Percentiles rank a stretch among this genome's conserved stretches.
phyloP scores from a whole-genome alignment of 2,329 filamentous ascomycete genomes.

The Epichloe gansuensis region DNA sequence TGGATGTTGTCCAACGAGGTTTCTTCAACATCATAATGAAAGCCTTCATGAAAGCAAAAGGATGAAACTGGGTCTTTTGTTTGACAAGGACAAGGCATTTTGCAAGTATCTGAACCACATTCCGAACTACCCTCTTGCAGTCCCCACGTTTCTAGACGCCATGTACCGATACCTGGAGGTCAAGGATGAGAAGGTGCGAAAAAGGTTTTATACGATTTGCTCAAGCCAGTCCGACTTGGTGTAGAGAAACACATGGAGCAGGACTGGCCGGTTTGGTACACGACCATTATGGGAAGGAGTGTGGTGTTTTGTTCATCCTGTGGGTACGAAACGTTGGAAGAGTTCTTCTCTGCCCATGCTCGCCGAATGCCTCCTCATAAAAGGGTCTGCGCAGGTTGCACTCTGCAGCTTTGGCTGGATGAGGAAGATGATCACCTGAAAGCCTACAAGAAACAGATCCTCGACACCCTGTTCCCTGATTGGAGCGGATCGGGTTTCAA shows the following conservation, averaged over 20 bases:
- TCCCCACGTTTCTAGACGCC: slow-evolving; percentile 22
- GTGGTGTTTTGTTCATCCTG: slow-evolving; percentile 22
- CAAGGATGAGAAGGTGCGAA: slow-evolving; percentile 2
- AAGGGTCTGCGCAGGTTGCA: slow-evolving; percentile 20
- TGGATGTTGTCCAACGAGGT: slow-evolving; percentile 20
- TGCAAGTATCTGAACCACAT: slow-evolving; percentile 17
- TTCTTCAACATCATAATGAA: slow-evolving; percentile 22
- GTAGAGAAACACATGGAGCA: slow-evolving; percentile 9
- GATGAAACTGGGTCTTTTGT: slow-evolving; percentile 19
- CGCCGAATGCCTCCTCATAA: slow-evolving; percentile 5
- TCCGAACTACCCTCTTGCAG: slow-evolving; percentile 17
- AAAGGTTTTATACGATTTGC: slow-evolving; percentile 19
- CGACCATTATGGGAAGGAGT: slow-evolving; percentile 12
- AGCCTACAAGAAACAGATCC: slow-evolving; percentile 5
- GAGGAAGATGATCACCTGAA: slow-evolving; percentile 18
- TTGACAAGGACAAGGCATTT: slow-evolving; percentile 19
- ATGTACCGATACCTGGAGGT: slow-evolving; percentile 15
- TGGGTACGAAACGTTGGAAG: slow-evolving; percentile 19
- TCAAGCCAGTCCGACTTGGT: slow-evolving; percentile 20
- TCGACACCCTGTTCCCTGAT: slow-evolving; percentile 15
- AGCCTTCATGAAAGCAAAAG: slow-evolving; percentile 20
- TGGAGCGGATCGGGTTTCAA: slow-evolving; percentile 19
- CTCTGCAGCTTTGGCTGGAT: slow-evolving; percentile 18
- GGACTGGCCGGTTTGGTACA: slow-evolving; percentile 16
- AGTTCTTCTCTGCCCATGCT: slow-evolving; percentile 15